These are phyloP conservation scores for Canavalia gladiata DNA, from an alignment of 306 rosid genomes.

Conservation along the genomic window DNA sequence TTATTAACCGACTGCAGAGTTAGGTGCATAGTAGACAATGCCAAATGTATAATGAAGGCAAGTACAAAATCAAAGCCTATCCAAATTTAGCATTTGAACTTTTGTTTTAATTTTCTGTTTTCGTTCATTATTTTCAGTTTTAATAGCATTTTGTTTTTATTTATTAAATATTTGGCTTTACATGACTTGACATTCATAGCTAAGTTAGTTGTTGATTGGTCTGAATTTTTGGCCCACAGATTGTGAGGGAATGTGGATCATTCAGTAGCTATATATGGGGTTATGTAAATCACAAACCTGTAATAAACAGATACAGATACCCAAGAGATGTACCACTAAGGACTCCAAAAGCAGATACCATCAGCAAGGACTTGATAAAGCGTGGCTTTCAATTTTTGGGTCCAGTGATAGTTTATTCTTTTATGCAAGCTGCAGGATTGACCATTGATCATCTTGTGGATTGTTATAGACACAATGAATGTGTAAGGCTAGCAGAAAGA, in stretches of 20 bases:
- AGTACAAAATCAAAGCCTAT: conserved; percentile 39
- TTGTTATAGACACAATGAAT: conserved; percentile 77
- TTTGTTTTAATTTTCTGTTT: no score
- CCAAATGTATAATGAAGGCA: conserved; percentile 90
- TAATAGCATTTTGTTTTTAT: no score
- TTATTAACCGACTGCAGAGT: conserved; percentile 77
- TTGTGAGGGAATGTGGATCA: conserved; percentile 81
- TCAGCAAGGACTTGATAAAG: conserved; percentile 83
- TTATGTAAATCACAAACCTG: conserved; percentile 80
- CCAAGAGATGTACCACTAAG: conserved; percentile 90
- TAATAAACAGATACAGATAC: conserved; percentile 68
- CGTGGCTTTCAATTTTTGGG: conserved; percentile 83
- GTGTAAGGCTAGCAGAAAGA: conserved; percentile 87
- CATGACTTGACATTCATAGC: background rate
- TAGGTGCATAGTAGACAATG: conserved; percentile 84
- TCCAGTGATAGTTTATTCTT: conserved; percentile 91
- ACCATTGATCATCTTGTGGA: conserved; percentile 90
- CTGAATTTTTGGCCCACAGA: conserved; percentile 50
- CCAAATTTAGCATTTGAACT: background rate
- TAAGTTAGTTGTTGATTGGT: background rate
- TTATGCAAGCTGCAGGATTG: conserved; percentile 96
- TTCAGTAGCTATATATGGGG: conserved; percentile 94
- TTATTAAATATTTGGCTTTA: background rate
- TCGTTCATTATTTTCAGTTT: no score
- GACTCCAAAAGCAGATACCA: conserved; percentile 80